Conservation (phyloP, 345 rosid species). For the Hevea brasiliensis region DNA sequence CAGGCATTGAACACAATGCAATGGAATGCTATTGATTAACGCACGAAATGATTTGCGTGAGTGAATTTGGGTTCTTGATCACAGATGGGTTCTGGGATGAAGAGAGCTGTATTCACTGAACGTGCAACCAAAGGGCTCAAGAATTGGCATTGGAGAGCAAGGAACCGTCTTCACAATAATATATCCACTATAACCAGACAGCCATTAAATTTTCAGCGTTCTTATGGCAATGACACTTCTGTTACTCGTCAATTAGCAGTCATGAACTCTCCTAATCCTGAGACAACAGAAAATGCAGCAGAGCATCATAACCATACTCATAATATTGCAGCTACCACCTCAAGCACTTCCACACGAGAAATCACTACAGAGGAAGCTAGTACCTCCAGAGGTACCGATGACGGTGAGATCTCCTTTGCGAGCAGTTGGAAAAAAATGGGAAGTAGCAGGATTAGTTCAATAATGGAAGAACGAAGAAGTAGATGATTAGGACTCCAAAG, state of each 20-base stretch:
- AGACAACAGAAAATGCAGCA: not conserved
- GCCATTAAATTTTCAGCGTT: no score
- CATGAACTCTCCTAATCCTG: not conserved
- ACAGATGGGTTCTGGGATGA: conserved; percentile 35
- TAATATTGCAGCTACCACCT: not conserved
- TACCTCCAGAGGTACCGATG: conserved; percentile 1
- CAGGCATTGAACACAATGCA: not conserved
- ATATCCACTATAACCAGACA: not conserved
- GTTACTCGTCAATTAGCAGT: no score
- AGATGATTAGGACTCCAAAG: not conserved
- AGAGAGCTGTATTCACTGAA: conserved; percentile 16
- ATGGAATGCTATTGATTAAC: no score
- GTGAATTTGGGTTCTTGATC: no score
- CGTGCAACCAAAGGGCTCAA: conserved; percentile 21
- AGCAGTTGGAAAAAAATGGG: conserved; percentile 31
- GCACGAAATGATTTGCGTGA: no score
- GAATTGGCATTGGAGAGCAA: conserved; percentile 24
- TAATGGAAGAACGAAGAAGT: not conserved
- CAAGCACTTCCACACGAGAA: conserved; percentile 1
- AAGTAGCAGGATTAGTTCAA: not conserved
- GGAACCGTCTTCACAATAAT: conserved; percentile 3
- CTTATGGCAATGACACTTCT: no score
- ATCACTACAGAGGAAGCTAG: conserved; percentile 15
- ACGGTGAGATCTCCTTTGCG: conserved; percentile 32
- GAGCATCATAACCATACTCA: not conserved